phyloP scores from a whole-genome alignment of 208 protist species.

The Naegleria gruberi region DNA sequence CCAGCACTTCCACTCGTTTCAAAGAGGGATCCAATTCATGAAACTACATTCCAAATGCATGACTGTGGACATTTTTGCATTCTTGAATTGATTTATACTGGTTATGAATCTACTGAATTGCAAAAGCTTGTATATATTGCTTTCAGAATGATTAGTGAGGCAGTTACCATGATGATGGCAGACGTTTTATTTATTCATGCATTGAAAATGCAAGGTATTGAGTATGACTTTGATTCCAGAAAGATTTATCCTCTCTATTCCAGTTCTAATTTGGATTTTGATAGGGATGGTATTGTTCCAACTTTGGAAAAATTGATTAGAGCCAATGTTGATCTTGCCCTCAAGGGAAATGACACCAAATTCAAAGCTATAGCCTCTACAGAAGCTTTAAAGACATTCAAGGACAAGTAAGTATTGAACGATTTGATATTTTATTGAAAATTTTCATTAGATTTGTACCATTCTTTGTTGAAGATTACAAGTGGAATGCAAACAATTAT shows the following conservation, averaged over 20 bases:
- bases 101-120: not conserved
- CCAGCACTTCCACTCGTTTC: not conserved
- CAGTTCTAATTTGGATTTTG: not conserved
- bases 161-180: constrained; percentile 1
- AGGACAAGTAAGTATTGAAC: not conserved
- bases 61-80: not conserved
- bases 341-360: not conserved
- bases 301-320: constrained; percentile 10
- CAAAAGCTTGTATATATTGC: constrained; percentile 14
- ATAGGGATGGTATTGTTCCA: not conserved
- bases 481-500: constrained; percentile 1
- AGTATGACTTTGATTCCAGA: constrained; percentile 16
- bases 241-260: constrained; percentile 18
- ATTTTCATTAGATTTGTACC: not conserved
- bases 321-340: not conserved
- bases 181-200: constrained; percentile 19
- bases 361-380: not conserved
- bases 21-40: not conserved
- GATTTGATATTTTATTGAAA: not conserved
- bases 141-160: constrained; percentile 23
- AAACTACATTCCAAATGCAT: not conserved
- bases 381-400: not conserved
- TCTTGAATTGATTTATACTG: not conserved
- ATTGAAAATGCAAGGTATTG: not conserved
- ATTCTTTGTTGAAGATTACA: constrained; percentile 20